phyloP scores from a whole-genome alignment of 139 green algal genomes.

The Coelastrella sp. region DNA sequence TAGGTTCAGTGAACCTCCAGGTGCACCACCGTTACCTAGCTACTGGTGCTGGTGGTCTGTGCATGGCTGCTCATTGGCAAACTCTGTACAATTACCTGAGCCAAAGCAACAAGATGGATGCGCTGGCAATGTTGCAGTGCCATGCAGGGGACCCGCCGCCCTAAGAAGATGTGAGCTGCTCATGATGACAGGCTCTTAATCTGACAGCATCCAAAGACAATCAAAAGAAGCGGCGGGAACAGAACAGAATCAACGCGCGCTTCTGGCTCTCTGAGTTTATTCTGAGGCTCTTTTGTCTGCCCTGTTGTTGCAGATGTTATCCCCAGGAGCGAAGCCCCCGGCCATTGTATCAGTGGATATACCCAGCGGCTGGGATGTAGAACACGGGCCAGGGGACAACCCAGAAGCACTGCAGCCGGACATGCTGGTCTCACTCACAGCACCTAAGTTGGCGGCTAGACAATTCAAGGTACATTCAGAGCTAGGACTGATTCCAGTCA shows the following conservation, averaged over 20 bases:
- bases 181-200: no score
- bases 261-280: no score
- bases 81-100: no score
- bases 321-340: constrained; percentile 58
- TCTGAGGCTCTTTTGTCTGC: neutral
- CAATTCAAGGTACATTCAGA: constrained; percentile 73
- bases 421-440: constrained; percentile 96
- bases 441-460: constrained; percentile 89
- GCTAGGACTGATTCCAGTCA: neutral
- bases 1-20: no score
- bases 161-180: no score
- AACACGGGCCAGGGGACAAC: constrained; percentile 66
- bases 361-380: constrained; percentile 89
- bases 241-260: no score
- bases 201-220: no score
- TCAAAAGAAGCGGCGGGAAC: no score
- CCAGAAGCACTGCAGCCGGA: constrained; percentile 75
- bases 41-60: no score
- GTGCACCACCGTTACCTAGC: constrained; percentile 60
- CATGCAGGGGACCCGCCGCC: no score
- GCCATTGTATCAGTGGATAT: constrained; percentile 83
- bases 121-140: no score
- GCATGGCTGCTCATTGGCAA: neutral
- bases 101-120: no score
- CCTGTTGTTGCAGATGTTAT: constrained; percentile 67